A percentile compares a stretch with the other conserved stretches of the same genome.
These are phyloP conservation scores for Arthrobotrys sphaeroides DNA, from an alignment of 2,329 filamentous ascomycete species.

Conservation along the genomic window DNA sequence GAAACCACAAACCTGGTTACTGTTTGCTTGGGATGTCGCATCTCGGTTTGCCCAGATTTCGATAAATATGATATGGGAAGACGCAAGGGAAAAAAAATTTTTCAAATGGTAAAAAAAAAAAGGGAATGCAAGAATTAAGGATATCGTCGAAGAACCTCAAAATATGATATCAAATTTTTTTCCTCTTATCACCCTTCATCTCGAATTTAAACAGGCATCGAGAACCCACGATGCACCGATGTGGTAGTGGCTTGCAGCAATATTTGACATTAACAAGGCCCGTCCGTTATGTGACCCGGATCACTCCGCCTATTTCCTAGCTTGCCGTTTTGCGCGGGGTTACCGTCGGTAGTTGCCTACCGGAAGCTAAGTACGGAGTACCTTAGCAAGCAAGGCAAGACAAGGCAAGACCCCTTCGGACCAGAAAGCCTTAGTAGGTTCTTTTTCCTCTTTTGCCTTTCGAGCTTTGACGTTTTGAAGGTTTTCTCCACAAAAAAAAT, in stretches of 20 bases:
- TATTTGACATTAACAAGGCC: background rate
- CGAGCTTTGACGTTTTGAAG: background rate
- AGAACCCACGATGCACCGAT: constrained; percentile 3
- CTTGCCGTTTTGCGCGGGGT: background rate
- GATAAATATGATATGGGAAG: background rate
- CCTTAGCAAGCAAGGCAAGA: too few species aligned
- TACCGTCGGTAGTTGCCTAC: background rate
- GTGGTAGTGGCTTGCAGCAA: background rate
- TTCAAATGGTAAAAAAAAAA: background rate
- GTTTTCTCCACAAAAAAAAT: constrained; percentile 35
- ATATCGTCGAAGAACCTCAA: background rate
- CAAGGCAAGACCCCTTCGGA: too few species aligned
- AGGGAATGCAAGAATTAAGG: background rate
- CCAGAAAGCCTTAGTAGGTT: too few species aligned
- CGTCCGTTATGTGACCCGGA: background rate
- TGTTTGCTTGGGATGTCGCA: background rate
- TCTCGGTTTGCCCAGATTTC: constrained; percentile 9
- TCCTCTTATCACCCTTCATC: background rate
- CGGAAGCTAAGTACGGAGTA: too few species aligned
- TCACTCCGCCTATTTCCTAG: background rate
- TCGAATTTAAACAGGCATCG: background rate
- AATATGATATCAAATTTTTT: constrained; percentile 44
- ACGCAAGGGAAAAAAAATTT: constrained; percentile 6
- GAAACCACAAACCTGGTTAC: constrained; percentile 32
- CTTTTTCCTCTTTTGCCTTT: background rate